Evolutionary conservation across 305 asterid species (phyloP), one percentile per base, ranked within the genome.

Genomic region (Solanum hybrid): DNA sequence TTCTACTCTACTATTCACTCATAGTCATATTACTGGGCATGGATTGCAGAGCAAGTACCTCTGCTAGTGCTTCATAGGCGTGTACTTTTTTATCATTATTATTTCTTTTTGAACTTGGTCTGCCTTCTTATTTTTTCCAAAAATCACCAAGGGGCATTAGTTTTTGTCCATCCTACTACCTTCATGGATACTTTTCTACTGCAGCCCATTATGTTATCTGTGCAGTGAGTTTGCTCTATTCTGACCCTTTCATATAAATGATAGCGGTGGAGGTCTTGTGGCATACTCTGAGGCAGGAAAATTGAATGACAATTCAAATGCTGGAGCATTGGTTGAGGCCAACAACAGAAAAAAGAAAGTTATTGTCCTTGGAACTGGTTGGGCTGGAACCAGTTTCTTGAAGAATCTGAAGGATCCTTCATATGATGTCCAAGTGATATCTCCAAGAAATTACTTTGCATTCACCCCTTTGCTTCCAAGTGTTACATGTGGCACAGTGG

Each of bases 301-400:
- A 88, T 32, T 94, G 24, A 90, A 93, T 14, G 89, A 88, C 78
- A 94, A 92, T 85, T 27, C 86, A 76, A 92, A 88, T 79, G 27
- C 87, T 89, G 91, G 86, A 69, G 90, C 89, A 89, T 42, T 92
- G 86, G 73, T 90, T n/a, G 98, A 88, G 91, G 89, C 92, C 81
- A 92, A 88, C 40, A 89, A 82, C 88, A 95, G 90, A 92, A 95
- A 94, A 89, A 96, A 96, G 91, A 94, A 92, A 91, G 97, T 96
- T 89, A 98, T 96, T 85, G 98, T 97, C 51, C 98, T 97, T 76
- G 99, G 99, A 92, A 95, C 99, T 93, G 99, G 99, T 90, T 97
- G 99, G 99, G 99, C 98, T 72, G 98, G 98, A 90, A 95, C 97
- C 42, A 97, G 99, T 92, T 97, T 96, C 91, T 89, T 97, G 94